phyloP scores from a whole-genome alignment of 2,329 filamentous ascomycete genomes.

The Penicillium sp. region DNA sequence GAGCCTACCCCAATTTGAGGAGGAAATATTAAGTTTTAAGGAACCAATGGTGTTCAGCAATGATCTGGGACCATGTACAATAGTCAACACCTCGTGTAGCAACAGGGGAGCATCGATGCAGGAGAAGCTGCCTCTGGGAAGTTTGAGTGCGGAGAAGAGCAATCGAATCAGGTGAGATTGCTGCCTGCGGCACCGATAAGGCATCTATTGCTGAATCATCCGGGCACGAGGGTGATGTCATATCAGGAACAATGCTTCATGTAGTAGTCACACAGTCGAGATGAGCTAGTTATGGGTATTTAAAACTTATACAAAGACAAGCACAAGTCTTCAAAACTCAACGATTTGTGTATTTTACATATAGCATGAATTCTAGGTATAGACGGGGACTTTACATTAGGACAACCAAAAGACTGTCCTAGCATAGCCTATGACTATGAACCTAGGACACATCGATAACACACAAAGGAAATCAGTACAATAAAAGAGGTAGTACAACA shows the following conservation, averaged over 20 bases:
- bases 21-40: background rate
- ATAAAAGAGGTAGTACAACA: constrained; percentile 26
- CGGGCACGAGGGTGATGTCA: constrained; percentile 13
- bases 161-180: constrained; percentile 26
- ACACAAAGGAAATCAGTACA: constrained; percentile 30
- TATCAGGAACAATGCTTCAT: constrained; percentile 4
- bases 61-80: constrained; percentile 1
- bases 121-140: constrained; percentile 13
- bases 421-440: constrained; percentile 7
- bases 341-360: constrained; percentile 28
- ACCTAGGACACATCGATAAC: constrained; percentile 28
- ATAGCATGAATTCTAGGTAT: constrained; percentile 30
- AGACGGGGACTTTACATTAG: constrained; percentile 14
- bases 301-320: background rate
- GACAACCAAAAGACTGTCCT: constrained; percentile 13
- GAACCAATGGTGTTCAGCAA: constrained; percentile 2
- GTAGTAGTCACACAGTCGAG: background rate
- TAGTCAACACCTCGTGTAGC: constrained; percentile 7
- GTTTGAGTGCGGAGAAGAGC: constrained; percentile 32
- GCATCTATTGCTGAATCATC: constrained; percentile 17
- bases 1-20: constrained; percentile 9
- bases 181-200: constrained; percentile 13
- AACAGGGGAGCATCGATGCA: constrained; percentile 7
- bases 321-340: background rate
- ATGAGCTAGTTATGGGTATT: background rate